phyloP scores from a whole-genome alignment of 2,329 filamentous ascomycete genomes.

The Verticillium longisporum region DNA sequence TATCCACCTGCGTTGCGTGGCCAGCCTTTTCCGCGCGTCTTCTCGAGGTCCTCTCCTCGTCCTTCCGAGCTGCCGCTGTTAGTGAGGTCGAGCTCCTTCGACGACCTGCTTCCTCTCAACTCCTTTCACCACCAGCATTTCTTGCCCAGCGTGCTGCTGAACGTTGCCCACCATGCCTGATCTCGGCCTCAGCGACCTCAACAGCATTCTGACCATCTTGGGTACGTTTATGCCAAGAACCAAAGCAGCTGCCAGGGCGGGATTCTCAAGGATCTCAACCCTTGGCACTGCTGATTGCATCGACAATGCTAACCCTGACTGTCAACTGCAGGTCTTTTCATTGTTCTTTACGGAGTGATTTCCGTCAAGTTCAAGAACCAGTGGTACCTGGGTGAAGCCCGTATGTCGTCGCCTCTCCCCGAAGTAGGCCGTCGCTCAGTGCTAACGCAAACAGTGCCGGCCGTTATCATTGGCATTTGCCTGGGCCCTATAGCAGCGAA shows the following conservation, averaged over 20 bases:
- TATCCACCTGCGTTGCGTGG: neutral
- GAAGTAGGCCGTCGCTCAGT: neutral
- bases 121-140: neutral
- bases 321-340: slow-evolving; percentile 33
- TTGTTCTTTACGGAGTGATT: slow-evolving; percentile 39
- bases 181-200: slow-evolving; percentile 4
- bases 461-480: slow-evolving; percentile 44
- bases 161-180: slow-evolving; percentile 1
- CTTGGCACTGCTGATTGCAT: neutral
- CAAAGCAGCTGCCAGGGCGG: neutral
- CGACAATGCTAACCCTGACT: neutral
- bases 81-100: neutral
- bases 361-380: slow-evolving; percentile 45
- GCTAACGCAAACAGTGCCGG: slow-evolving; percentile 36
- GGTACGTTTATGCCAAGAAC: slow-evolving; percentile 2
- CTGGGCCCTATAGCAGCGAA: slow-evolving; percentile 48
- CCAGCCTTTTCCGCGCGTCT: neutral
- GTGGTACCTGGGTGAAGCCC: slow-evolving; percentile 49
- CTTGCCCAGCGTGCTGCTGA: neutral
- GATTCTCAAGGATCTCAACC: neutral
- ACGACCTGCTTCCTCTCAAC: too few species aligned
- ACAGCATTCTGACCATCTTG: slow-evolving; percentile 14
- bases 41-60: neutral
- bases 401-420: slow-evolving; percentile 24
- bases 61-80: neutral